A percentile compares a stretch with the other conserved stretches of the same genome.
phyloP scores from a whole-genome alignment of 495 filamentous ascomycete species.

The Trichoderma parareesei region DNA sequence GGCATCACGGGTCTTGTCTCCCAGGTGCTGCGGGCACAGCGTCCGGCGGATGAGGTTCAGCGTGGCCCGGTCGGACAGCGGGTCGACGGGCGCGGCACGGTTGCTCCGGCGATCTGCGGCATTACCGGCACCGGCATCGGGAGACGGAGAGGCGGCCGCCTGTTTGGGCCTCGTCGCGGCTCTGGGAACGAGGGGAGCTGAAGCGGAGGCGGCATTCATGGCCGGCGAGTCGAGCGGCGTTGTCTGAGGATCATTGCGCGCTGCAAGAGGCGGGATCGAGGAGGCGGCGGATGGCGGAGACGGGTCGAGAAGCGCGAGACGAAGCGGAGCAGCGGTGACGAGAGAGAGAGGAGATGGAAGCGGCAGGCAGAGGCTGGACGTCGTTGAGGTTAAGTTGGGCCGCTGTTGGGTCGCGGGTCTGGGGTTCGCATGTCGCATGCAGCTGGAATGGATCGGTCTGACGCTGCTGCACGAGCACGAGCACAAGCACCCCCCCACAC shows the following conservation, averaged over 20 bases:
- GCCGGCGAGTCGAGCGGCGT: slow-evolving; percentile 8
- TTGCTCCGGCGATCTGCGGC: background rate
- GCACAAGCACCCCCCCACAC: background rate
- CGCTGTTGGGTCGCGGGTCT: slow-evolving; percentile 6
- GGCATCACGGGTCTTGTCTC: slow-evolving; percentile 35
- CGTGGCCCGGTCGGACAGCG: slow-evolving; percentile 44
- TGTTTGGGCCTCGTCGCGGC: slow-evolving; percentile 13
- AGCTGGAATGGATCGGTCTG: background rate
- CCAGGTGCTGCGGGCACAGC: slow-evolving; percentile 39
- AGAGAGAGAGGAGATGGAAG: too few species aligned
- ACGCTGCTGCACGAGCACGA: background rate
- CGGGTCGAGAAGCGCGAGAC: background rate
- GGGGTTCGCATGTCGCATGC: background rate
- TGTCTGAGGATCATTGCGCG: slow-evolving; percentile 1
- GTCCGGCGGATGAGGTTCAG: slow-evolving; percentile 42
- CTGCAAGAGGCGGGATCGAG: background rate
- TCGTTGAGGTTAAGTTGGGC: background rate
- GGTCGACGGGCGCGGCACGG: slow-evolving; percentile 24
- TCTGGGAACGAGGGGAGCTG: background rate
- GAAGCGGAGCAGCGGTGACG: too few species aligned
- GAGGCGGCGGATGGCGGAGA: background rate
- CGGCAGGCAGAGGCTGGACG: background rate
- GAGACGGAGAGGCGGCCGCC: background rate
- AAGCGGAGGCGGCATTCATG: slow-evolving; percentile 20
- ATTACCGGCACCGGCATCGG: slow-evolving; percentile 3